These are phyloP conservation scores for Chaetomium sp. DNA, from an alignment of 2,329 filamentous ascomycete species.

Conservation along the genomic window DNA sequence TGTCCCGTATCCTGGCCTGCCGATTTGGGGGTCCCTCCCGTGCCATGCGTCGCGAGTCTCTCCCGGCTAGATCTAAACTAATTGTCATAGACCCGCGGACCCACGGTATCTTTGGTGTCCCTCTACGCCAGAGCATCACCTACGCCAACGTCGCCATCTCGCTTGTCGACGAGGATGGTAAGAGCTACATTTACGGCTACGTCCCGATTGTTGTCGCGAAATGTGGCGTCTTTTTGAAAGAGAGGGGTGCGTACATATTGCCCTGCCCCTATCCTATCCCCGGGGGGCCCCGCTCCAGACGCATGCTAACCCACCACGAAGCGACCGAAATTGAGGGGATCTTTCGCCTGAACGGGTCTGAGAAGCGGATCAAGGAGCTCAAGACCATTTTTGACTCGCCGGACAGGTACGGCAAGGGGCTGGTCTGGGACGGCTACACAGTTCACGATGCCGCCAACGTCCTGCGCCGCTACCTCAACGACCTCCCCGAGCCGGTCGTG, in stretches of 20 bases:
- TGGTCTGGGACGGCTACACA: slow-evolving; percentile 96
- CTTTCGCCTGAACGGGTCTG: slow-evolving; percentile 91
- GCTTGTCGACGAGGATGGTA: slow-evolving; percentile 84
- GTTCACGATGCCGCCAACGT: slow-evolving; percentile 99
- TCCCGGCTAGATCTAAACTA: slow-evolving; percentile 28
- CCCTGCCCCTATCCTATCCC: neutral
- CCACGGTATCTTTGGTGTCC: slow-evolving; percentile 90
- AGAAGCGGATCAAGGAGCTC: slow-evolving; percentile 97
- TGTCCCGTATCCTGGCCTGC: slow-evolving; percentile 29
- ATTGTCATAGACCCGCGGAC: slow-evolving; percentile 49
- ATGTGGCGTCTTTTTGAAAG: slow-evolving; percentile 95
- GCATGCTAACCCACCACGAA: slow-evolving; percentile 43
- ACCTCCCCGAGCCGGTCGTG: slow-evolving; percentile 94
- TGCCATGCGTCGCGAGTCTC: slow-evolving; percentile 20
- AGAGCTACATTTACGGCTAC: slow-evolving; percentile 98
- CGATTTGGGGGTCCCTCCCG: slow-evolving; percentile 22
- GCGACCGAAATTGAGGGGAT: slow-evolving; percentile 95
- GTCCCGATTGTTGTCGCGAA: slow-evolving; percentile 98
- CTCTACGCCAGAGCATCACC: slow-evolving; percentile 88
- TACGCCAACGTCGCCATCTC: slow-evolving; percentile 99
- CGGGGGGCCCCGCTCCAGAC: neutral
- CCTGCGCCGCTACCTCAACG: slow-evolving; percentile 90
- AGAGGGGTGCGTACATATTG: slow-evolving; percentile 73
- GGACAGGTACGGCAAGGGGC: slow-evolving; percentile 91
- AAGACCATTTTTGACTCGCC: slow-evolving; percentile 91